phyloP scores from a whole-genome alignment of 345 rosid species.

The Lepidium africanum region DNA sequence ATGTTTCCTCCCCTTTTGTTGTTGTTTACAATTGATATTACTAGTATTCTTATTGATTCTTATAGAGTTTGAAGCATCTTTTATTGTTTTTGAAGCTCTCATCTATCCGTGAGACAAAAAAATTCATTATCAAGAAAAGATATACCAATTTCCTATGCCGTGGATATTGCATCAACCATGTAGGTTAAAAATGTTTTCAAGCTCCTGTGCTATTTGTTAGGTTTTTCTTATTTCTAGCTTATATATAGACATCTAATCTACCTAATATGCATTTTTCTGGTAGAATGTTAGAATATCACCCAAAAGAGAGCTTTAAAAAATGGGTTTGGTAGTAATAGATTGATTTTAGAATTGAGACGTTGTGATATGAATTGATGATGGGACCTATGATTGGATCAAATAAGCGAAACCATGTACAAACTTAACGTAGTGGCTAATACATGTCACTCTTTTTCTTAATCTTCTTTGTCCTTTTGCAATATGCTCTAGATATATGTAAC shows the following conservation, averaged over 20 bases:
- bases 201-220: not conserved
- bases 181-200: constrained; percentile 30
- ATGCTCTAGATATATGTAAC: constrained; percentile 54
- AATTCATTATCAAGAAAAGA: constrained; percentile 79
- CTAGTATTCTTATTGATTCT: not conserved
- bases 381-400: not conserved
- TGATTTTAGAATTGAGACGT: no score
- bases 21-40: not conserved
- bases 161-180: constrained; percentile 42
- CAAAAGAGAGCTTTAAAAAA: no score
- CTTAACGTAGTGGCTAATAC: not conserved
- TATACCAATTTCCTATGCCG: constrained; percentile 49
- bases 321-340: no score
- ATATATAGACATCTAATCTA: not conserved
- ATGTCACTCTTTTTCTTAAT: not conserved
- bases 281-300: no score
- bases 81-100: constrained; percentile 57
- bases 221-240: not conserved
- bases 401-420: no score
- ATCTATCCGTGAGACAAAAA: constrained; percentile 48
- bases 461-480: not conserved
- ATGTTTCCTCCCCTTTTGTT: not conserved
- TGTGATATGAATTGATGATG: no score
- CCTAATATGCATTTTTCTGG: no score
- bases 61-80: constrained; percentile 21